phyloP scores from a whole-genome alignment of 2,329 filamentous ascomycete genomes.

The Penicillium sp. region DNA sequence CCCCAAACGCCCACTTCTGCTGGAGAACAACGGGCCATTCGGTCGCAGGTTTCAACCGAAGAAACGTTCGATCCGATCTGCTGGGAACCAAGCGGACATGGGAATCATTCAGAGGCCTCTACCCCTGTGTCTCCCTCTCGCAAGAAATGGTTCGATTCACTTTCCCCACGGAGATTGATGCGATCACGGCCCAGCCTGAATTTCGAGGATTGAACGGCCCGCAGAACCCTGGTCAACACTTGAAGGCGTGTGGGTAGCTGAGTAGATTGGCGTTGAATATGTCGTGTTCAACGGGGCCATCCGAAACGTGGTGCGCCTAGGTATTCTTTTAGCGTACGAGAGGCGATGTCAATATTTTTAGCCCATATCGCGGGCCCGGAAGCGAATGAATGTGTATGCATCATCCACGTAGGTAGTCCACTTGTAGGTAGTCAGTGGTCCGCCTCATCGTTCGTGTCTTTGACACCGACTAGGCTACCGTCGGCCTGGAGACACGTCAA shows the following conservation, averaged over 20 bases:
- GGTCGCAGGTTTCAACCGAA: constrained; percentile 10
- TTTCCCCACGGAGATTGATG: constrained; percentile 14
- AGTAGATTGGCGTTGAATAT: neutral
- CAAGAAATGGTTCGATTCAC: constrained; percentile 20
- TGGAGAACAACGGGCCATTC: constrained; percentile 11
- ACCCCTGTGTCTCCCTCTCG: constrained; percentile 9
- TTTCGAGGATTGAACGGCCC: constrained; percentile 1
- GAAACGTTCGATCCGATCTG: constrained; percentile 5
- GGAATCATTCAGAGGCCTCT: constrained; percentile 9
- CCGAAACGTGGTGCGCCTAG: too few relatives aligned
- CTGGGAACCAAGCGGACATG: constrained; percentile 14
- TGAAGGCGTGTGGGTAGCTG: neutral
- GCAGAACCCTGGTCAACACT: constrained; percentile 4
- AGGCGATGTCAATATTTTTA: too few relatives aligned
- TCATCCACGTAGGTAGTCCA: too few relatives aligned
- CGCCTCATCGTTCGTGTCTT: too few relatives aligned
- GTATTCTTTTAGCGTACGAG: too few relatives aligned
- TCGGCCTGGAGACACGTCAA: too few relatives aligned
- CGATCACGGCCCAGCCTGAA: constrained; percentile 3
- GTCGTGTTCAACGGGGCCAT: too few relatives aligned
- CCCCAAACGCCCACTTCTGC: constrained; percentile 14
- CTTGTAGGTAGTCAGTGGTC: too few relatives aligned
- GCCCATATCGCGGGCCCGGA: too few relatives aligned
- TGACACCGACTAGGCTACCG: too few relatives aligned
- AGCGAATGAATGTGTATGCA: too few relatives aligned